Evolutionary conservation across 1,139 yeast genomes (phyloP), one percentile per base, ranked within the genome.

Genomic region (Arxiozyma slooffiae): DNA sequence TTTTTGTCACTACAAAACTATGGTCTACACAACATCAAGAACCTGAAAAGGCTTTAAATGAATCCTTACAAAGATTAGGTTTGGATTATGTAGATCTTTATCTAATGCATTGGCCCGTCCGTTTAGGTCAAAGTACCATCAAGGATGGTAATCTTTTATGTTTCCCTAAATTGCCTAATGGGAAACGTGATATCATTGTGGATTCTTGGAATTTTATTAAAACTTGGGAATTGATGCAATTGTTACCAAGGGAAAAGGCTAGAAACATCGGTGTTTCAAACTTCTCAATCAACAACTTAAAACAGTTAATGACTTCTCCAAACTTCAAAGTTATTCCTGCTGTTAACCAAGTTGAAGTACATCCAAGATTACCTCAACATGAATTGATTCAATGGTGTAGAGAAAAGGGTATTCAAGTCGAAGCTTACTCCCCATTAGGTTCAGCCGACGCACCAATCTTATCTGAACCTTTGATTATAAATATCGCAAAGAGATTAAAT

Each of bases 61-160:
- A 66, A 48, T 82, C 94, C 2, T 75, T 89, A 62, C 65, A 76
- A 59, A 80, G 80, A 62, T 73, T 89, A 59, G 83, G 83, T 1
- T 70, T 85, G 58, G 95, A 85, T 50, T 89, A 89, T 61, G 82
- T 89, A 52, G 97, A 89, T 66, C 73, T 89, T 60, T 83, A 82
- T 67, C 75, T 89, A 65, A 77, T 87, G 63, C 97, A 90, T 70
- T 88, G 95, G 96, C 97, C 97, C 4, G 74, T 78, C 49, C 76
- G 86, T 1, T 64, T 79, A 52, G 73, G 76, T 53, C 69, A 67
- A 60, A 72, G 72, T 45, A 68, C 68, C 41, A 71, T 73, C 50
- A 67, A 70, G 52, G 72, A 71, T 54, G 66, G 63, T 1, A 57
- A 67, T 39, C 55, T 61, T 26, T 66, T 72, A 41, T 55, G 64